Percentiles rank a stretch among this genome's conserved stretches.
phyloP scores from a whole-genome alignment of 305 asterid species.

The Nicotiana rustica region DNA sequence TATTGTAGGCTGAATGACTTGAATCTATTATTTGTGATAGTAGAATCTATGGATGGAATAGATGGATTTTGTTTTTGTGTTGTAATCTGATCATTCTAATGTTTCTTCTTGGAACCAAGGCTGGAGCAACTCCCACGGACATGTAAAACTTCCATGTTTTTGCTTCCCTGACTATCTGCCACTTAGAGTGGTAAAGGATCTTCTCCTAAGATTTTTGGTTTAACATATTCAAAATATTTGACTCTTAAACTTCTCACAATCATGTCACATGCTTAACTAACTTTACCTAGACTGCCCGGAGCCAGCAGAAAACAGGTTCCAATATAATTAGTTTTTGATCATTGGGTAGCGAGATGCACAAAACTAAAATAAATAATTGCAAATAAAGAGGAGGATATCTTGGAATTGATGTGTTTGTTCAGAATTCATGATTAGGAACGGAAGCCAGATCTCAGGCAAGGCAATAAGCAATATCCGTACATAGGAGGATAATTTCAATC shows the following conservation, averaged over 20 bases:
- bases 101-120: conserved; percentile 9
- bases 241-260: not conserved
- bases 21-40: not conserved
- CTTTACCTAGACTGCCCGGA: not conserved
- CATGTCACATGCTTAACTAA: not conserved
- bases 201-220: conserved; percentile 9
- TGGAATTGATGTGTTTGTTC: not conserved
- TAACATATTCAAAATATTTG: not conserved
- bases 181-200: not conserved
- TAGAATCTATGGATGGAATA: not conserved
- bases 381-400: not conserved
- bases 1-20: conserved; percentile 14
- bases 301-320: not conserved
- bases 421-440: conserved; percentile 2
- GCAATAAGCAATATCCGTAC: not conserved
- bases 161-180: not conserved
- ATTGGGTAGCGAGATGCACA: not conserved
- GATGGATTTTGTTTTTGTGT: conserved; percentile 17
- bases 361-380: not conserved
- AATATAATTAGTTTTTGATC: not conserved
- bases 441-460: conserved; percentile 22
- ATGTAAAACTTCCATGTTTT: conserved; percentile 12
- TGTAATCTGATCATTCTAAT: not conserved
- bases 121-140: not conserved
- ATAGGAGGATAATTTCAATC: not conserved